A percentile compares a stretch with the other conserved stretches of the same genome.
phyloP scores from a whole-genome alignment of 441 rosid species.

The Pelargonium cotyledonis region DNA sequence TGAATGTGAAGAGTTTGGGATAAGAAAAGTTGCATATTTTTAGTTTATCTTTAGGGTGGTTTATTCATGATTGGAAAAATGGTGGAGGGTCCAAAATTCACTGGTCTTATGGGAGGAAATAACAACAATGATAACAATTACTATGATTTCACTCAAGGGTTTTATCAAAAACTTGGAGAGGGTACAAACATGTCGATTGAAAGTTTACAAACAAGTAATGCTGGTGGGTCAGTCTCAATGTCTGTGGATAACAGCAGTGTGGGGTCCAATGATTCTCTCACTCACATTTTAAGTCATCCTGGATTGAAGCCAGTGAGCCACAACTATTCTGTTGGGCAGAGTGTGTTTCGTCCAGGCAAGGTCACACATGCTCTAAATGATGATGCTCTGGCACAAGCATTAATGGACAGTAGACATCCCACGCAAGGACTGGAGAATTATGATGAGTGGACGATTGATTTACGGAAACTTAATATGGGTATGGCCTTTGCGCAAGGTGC shows the following conservation, averaged over 20 bases:
- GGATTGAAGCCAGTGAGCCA: slow-evolving; percentile 2
- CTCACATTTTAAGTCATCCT: slow-evolving; percentile 7
- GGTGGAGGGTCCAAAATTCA: slow-evolving; percentile 5
- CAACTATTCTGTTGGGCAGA: slow-evolving; percentile 4
- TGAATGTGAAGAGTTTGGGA: neutral
- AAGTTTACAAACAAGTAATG: slow-evolving; percentile 1
- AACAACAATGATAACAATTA: neutral
- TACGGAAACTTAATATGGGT: slow-evolving; percentile 5
- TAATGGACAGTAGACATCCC: neutral
- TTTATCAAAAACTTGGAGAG: slow-evolving; percentile 3
- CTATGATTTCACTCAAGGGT: slow-evolving; percentile 3
- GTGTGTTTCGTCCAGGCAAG: slow-evolving; percentile 3
- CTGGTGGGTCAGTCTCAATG: slow-evolving; percentile 2
- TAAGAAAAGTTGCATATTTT: slow-evolving; percentile 1
- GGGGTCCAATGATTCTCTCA: neutral
- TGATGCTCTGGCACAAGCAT: slow-evolving; percentile 5
- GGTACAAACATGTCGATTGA: slow-evolving; percentile 2
- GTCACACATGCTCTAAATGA: slow-evolving; percentile 4
- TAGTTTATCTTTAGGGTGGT: neutral
- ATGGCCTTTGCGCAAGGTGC: slow-evolving; percentile 1
- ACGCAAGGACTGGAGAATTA: slow-evolving; percentile 2
- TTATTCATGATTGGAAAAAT: slow-evolving; percentile 4
- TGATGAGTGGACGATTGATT: slow-evolving; percentile 3
- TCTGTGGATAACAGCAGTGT: slow-evolving; percentile 2
- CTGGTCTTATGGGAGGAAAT: slow-evolving; percentile 6